Base-by-base conservation (phyloP, 2,329 filamentous ascomycete species). In the Zasmidium cellare region DNA sequence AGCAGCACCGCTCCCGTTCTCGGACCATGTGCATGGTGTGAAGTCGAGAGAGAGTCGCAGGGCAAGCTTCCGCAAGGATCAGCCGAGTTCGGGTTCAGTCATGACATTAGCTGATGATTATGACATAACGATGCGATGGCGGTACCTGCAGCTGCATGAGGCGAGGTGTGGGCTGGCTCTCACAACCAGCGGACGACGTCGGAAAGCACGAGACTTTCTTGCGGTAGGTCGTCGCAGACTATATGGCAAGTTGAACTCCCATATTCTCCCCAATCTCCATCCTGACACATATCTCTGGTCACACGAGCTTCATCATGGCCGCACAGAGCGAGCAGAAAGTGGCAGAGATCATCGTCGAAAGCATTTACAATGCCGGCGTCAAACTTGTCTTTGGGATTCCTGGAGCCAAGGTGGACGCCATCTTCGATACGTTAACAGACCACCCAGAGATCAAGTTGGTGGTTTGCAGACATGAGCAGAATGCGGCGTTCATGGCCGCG, bases 401-500 rank as follows among this genome's bases (percentile, higher is more conserved):
- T 1, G 64, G 60, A 19, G 60, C 58, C 20, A 78, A 79, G 62
- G 57, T 81, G 54, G 79, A 81, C 67, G 74, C 77, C 41, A 72
- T 81, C 46, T 81, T 80, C 70, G 76, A 80, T 66, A 75, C 72
- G 3, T 70, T 80, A 18, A 41, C 35, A 25, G 50, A 52, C 23
- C 50, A 52, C 45, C 50, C 50, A 3, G 50, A 52, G 20, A 52
- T 52, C 50, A 18, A 73, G 57, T 71, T 81, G 16, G 70, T 81
- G 22, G 75, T 81, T 12, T 79, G 77, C 57, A 72, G 79, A 16
- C 79, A 81, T 60, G 79, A 81, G 63, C 79, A 81, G 56, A 81
- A 81, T 63, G 78, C 78, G 16, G 78, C 78, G 6, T 79, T 81
- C 68, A 81, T 81, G 71, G 78, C 79, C 19, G 77, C 76, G 2